Evolutionary conservation across 345 rosid species (phyloP).

Genomic region (Isatis tinctoria): DNA sequence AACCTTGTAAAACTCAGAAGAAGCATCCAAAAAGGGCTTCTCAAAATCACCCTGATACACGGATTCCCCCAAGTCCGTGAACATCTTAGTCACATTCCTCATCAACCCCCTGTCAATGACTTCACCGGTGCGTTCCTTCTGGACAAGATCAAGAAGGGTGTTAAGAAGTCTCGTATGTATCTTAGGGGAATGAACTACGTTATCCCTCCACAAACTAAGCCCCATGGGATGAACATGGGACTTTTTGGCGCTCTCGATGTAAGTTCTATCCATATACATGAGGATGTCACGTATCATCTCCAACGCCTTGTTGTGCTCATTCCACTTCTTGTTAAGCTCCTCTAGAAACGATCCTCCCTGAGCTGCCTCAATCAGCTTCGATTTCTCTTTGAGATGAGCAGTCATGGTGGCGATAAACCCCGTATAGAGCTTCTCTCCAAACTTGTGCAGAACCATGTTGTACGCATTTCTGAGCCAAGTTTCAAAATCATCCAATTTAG

Average conservation of each 20-base stretch:
- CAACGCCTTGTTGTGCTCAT: conserved; percentile 93
- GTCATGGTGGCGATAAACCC: conserved; percentile 92
- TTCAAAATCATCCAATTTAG: not conserved
- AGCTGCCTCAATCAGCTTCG: conserved; percentile 76
- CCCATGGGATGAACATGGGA: conserved; percentile 96
- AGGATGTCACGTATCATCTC: conserved; percentile 97
- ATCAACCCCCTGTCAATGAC: conserved; percentile 88
- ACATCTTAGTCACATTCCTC: conserved; percentile 93
- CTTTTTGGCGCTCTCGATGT: conserved; percentile 66
- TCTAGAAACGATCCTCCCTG: conserved; percentile 90
- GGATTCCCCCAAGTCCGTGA: conserved; percentile 85
- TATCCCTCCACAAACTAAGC: conserved; percentile 88
- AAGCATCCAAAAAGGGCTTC: conserved; percentile 84
- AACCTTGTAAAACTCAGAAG: conserved; percentile 83
- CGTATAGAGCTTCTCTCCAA: conserved; percentile 78
- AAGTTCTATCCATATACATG: conserved; percentile 98
- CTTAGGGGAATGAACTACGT: conserved; percentile 63
- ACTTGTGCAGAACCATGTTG: conserved; percentile 98
- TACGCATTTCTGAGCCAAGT: conserved; percentile 74
- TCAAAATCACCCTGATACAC: conserved; percentile 98
- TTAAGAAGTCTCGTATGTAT: conserved; percentile 69
- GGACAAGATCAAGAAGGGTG: conserved; percentile 82
- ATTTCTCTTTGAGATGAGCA: conserved; percentile 73
- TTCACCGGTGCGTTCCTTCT: conserved; percentile 79
- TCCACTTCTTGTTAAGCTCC: conserved; percentile 96